A percentile compares a stretch with the other conserved stretches of the same genome.
Conservation (phyloP, 257 asterid genomes). For the Jacaranda copaia region DNA sequence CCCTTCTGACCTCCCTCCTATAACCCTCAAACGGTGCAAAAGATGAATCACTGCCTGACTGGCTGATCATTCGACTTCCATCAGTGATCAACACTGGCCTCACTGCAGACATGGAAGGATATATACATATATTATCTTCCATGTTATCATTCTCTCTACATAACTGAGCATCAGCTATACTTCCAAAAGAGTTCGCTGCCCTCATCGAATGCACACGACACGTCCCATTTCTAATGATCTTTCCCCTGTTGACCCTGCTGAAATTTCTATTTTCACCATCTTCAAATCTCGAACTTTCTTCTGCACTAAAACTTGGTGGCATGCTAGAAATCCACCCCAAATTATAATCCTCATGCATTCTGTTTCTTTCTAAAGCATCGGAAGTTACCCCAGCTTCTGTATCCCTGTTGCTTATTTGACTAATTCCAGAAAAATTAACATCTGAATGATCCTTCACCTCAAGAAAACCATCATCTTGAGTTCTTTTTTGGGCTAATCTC, state of each 20-base stretch:
- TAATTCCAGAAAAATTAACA: constrained; percentile 20
- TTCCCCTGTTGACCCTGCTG: constrained; percentile 37
- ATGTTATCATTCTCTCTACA: constrained; percentile 29
- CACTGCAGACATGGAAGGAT: constrained; percentile 37
- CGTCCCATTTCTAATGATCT: constrained; percentile 32
- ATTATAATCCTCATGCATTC: constrained; percentile 30
- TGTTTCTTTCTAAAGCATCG: constrained; percentile 28
- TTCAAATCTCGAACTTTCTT: constrained; percentile 35
- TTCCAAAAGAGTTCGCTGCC: constrained; percentile 41
- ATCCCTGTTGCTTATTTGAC: constrained; percentile 19
- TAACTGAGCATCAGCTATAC: constrained; percentile 34
- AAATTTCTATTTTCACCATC: constrained; percentile 32
- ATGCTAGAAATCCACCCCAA: constrained; percentile 17
- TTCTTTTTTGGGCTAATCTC: constrained; percentile 48
- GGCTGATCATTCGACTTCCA: constrained; percentile 31
- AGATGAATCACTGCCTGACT: constrained; percentile 32
- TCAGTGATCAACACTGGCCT: constrained; percentile 49
- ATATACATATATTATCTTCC: constrained; percentile 42
- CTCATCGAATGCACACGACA: constrained; percentile 13
- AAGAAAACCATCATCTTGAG: constrained; percentile 24
- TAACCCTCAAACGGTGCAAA: constrained; percentile 34
- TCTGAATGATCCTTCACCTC: constrained; percentile 32
- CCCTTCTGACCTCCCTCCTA: constrained; percentile 15
- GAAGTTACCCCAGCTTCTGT: constrained; percentile 34
- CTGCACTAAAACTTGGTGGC: constrained; percentile 1